Conservation (phyloP, 2,329 filamentous ascomycete genomes). For the Seiridium unicorne region DNA sequence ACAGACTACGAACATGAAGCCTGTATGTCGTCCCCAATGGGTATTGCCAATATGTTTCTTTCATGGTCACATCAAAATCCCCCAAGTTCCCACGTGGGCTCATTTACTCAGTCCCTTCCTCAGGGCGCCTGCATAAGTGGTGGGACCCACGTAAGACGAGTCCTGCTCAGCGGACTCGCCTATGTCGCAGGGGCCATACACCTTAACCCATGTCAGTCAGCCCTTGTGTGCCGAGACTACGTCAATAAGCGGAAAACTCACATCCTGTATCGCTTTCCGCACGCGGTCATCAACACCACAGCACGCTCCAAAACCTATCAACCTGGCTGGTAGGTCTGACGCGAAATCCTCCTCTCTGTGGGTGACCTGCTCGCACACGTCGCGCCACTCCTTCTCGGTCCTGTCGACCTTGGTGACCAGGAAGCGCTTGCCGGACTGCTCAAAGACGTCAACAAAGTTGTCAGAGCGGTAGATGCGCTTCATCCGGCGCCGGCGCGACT, state of each 20-base stretch:
- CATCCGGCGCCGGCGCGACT: conserved; percentile 10
- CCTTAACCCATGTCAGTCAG: neutral
- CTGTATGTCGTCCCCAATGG: too few species aligned
- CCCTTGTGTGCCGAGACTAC: neutral
- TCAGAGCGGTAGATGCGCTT: conserved; percentile 11
- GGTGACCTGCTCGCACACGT: neutral
- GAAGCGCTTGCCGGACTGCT: conserved; percentile 9
- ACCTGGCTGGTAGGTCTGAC: neutral
- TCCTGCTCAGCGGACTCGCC: neutral
- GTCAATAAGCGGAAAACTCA: neutral
- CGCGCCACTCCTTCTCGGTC: neutral
- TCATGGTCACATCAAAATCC: too few species aligned
- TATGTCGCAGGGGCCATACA: neutral
- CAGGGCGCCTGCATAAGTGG: neutral
- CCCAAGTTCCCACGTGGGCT: too few species aligned
- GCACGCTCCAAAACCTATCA: neutral
- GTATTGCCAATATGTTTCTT: too few species aligned
- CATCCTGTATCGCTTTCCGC: neutral
- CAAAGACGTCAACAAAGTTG: conserved; percentile 10
- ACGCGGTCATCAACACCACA: neutral
- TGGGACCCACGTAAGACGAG: neutral
- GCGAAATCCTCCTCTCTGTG: neutral
- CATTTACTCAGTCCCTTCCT: neutral
- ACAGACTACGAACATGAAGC: too few species aligned
- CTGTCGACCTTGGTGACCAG: neutral